Conservation (phyloP, 2,329 filamentous ascomycete genomes). For the Colletotrichum incanum region DNA sequence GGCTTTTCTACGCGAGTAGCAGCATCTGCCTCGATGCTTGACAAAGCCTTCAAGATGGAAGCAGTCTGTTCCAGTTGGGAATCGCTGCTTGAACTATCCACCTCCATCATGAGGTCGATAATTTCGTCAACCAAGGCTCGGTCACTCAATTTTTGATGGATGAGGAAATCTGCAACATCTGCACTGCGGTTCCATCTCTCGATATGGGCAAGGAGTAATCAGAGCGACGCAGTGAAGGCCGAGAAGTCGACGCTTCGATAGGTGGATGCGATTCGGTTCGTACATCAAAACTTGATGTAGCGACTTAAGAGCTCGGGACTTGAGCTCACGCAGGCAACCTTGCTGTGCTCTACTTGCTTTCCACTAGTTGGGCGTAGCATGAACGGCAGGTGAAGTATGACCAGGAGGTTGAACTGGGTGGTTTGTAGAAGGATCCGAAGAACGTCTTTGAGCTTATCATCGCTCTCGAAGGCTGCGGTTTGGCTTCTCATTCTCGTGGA, state of each 20-base stretch:
- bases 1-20: background rate
- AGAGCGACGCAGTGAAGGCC: slow-evolving; percentile 55
- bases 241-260: slow-evolving; percentile 55
- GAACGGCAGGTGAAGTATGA: slow-evolving; percentile 54
- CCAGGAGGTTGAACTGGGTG: slow-evolving; percentile 52
- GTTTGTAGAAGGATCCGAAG: slow-evolving; percentile 49
- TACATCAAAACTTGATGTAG: slow-evolving; percentile 52
- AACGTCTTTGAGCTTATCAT: slow-evolving; percentile 45
- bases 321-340: slow-evolving; percentile 54
- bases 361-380: slow-evolving; percentile 45
- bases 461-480: slow-evolving; percentile 5
- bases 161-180: slow-evolving; percentile 50
- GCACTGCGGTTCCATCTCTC: slow-evolving; percentile 36
- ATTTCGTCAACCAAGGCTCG: slow-evolving; percentile 56
- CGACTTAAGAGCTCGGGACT: slow-evolving; percentile 55
- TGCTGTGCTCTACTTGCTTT: slow-evolving; percentile 49
- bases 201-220: slow-evolving; percentile 55
- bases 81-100: slow-evolving; percentile 49
- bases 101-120: slow-evolving; percentile 52
- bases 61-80: slow-evolving; percentile 48
- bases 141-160: slow-evolving; percentile 57
- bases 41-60: slow-evolving; percentile 49
- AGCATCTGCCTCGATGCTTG: slow-evolving; percentile 16
- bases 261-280: slow-evolving; percentile 48
- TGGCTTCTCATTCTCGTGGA: background rate